phyloP scores from a whole-genome alignment of 495 filamentous ascomycete genomes.

The Neurospora intermedia region DNA sequence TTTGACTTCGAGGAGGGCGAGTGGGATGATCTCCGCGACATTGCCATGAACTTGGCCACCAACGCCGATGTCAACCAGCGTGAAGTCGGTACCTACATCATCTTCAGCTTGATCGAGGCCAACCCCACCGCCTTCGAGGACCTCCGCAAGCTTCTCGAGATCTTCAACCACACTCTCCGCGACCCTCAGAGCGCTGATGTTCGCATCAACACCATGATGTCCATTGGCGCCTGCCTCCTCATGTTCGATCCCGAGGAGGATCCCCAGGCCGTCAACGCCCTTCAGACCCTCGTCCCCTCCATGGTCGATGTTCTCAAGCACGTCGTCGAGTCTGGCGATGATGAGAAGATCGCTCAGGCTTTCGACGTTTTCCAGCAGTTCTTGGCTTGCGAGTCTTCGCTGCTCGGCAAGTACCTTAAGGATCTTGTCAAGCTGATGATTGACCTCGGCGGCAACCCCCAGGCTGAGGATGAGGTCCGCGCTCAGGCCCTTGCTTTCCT shows the following conservation, averaged over 20 bases:
- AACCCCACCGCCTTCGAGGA: conserved; percentile 73
- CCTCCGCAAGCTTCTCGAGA: conserved; percentile 62
- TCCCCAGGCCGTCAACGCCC: conserved; percentile 52
- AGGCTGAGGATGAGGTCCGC: conserved; percentile 71
- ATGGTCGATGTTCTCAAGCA: conserved; percentile 88
- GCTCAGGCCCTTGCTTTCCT: conserved; percentile 88
- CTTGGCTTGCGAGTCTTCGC: conserved; percentile 75
- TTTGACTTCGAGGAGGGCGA: conserved; percentile 78
- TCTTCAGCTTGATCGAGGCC: conserved; percentile 81
- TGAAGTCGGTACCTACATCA: conserved; percentile 84
- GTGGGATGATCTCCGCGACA: conserved; percentile 71
- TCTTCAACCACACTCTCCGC: conserved; percentile 79
- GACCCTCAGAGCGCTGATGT: conserved; percentile 88
- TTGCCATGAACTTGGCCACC: conserved; percentile 61
- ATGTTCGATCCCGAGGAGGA: conserved; percentile 80
- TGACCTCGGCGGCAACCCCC: conserved; percentile 63
- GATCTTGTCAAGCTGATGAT: conserved; percentile 92
- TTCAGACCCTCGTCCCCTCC: conserved; percentile 68
- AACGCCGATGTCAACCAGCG: conserved; percentile 65
- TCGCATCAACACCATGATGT: conserved; percentile 87
- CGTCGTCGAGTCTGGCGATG: conserved; percentile 64
- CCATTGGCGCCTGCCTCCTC: conserved; percentile 80
- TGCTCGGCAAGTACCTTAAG: conserved; percentile 76
- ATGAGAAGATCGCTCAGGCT: conserved; percentile 74
- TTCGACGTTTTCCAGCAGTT: conserved; percentile 98